Percentiles rank a stretch among this genome's conserved stretches.
These are phyloP conservation scores for Geopyxis carbonaria DNA, from an alignment of 495 filamentous ascomycete species.

Conservation along the genomic window DNA sequence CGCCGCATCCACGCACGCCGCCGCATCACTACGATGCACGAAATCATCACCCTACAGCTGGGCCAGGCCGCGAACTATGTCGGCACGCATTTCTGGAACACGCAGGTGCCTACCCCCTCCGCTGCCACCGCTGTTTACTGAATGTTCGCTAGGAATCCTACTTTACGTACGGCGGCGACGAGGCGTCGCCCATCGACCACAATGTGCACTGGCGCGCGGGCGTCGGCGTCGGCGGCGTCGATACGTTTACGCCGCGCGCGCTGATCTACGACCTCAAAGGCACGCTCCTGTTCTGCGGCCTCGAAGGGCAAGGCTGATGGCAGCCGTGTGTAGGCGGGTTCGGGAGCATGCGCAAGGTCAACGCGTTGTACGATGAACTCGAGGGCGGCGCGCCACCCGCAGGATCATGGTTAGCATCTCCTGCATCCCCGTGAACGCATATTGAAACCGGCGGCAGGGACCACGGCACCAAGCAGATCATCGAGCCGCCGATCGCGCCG, in stretches of 20 bases:
- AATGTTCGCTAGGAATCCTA: constrained; percentile 60
- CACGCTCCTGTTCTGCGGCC: background rate
- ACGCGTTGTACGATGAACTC: constrained; percentile 66
- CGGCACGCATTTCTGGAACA: constrained; percentile 97
- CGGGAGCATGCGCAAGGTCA: constrained; percentile 69
- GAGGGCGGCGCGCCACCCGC: constrained; percentile 26
- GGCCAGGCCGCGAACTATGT: constrained; percentile 86
- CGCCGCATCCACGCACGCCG: too few relatives aligned
- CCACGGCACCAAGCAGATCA: too few relatives aligned
- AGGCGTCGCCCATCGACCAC: constrained; percentile 59
- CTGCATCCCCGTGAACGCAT: constrained; percentile 36
- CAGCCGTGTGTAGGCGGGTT: constrained; percentile 39
- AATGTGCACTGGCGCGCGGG: constrained; percentile 83
- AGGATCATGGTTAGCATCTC: constrained; percentile 18
- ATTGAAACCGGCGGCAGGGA: constrained; percentile 34
- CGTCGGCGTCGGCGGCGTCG: constrained; percentile 61
- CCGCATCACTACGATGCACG: constrained; percentile 75
- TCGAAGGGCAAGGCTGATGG: constrained; percentile 1
- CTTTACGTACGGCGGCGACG: constrained; percentile 64
- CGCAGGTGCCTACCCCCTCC: constrained; percentile 41
- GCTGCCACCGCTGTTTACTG: background rate
- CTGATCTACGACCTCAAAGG: constrained; percentile 89
- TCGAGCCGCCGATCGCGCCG: constrained; percentile 44
- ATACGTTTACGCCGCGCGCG: constrained; percentile 82
- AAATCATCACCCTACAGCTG: constrained; percentile 86